A percentile compares a stretch with the other conserved stretches of the same genome.
Evolutionary conservation across 805 yeast species (phyloP).

Genomic region (Suhomyces canberraensis): DNA sequence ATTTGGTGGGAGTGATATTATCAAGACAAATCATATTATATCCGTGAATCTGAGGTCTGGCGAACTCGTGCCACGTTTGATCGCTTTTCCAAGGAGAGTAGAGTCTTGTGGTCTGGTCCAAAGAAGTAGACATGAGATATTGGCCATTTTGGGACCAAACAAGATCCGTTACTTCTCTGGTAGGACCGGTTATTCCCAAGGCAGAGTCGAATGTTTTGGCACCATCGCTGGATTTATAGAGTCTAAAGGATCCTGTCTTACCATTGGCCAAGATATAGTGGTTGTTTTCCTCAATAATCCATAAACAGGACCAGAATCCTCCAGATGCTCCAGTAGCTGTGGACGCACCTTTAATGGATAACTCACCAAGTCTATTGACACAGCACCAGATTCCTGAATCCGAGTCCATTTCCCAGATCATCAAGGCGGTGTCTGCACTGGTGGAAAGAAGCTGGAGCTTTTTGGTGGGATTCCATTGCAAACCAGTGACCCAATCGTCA

Average conservation of each 20-base stretch:
- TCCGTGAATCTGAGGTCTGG: conserved; percentile 98
- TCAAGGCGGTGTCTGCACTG: conserved; percentile 88
- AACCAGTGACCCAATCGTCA: conserved; percentile 93
- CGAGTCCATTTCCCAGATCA: conserved; percentile 90
- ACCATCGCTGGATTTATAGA: conserved; percentile 49
- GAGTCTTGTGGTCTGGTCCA: conserved; percentile 91
- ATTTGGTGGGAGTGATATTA: conserved; percentile 55
- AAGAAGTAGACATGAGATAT: conserved; percentile 70
- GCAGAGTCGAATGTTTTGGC: conserved; percentile 41
- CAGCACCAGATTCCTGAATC: conserved; percentile 90
- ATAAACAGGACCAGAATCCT: conserved; percentile 60
- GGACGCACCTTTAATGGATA: conserved; percentile 93
- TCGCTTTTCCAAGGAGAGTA: conserved; percentile 57
- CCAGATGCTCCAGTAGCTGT: conserved; percentile 95
- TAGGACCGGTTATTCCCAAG: conserved; percentile 73
- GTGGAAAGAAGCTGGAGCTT: conserved; percentile 68
- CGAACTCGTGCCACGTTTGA: conserved; percentile 80
- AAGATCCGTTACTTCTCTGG: conserved; percentile 69
- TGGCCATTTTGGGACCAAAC: conserved; percentile 70
- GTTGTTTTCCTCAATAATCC: conserved; percentile 50
- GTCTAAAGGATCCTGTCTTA: conserved; percentile 88
- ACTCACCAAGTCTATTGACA: conserved; percentile 77
- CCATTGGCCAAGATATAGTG: conserved; percentile 71
- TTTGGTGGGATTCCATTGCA: conserved; percentile 70
- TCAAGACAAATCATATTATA: conserved; percentile 88